These are phyloP conservation scores for Gyrodon lividus DNA, from an alignment of 768 basidiomycete genomes.

Conservation along the genomic window DNA sequence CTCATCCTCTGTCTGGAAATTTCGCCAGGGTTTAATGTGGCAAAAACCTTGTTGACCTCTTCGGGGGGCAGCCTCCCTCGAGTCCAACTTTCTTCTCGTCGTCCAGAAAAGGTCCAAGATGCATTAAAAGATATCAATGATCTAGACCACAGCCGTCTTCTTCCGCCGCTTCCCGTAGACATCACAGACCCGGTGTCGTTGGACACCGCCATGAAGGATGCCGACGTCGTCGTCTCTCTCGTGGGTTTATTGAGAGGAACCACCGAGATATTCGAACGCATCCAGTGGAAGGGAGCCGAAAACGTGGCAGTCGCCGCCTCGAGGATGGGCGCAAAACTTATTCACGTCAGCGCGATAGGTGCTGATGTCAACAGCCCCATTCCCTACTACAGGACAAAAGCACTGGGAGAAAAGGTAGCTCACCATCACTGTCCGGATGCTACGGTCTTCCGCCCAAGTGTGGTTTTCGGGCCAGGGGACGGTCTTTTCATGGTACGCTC, in stretches of 20 bases:
- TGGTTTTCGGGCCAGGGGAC: constrained; percentile 77
- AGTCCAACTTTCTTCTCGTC: constrained; percentile 61
- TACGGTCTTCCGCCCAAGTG: constrained; percentile 67
- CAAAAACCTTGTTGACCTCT: constrained; percentile 44
- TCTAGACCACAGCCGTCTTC: constrained; percentile 36
- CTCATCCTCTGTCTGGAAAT: constrained; percentile 2
- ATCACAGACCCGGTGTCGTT: constrained; percentile 51
- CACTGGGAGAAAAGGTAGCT: constrained; percentile 56
- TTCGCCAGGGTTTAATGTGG: constrained; percentile 57
- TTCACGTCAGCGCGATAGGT: constrained; percentile 76
- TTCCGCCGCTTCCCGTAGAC: constrained; percentile 48
- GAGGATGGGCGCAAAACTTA: constrained; percentile 52
- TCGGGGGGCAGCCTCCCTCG: constrained; percentile 23
- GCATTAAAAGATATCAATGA: constrained; percentile 29
- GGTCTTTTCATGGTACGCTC: constrained; percentile 66
- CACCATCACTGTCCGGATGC: constrained; percentile 45
- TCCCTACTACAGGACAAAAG: constrained; percentile 63
- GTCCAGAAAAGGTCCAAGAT: constrained; percentile 44
- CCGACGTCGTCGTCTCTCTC: constrained; percentile 61
- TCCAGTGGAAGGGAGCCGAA: constrained; percentile 65
- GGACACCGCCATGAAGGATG: constrained; percentile 48
- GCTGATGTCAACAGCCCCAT: constrained; percentile 57
- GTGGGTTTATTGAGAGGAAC: constrained; percentile 68
- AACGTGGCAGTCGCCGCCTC: constrained; percentile 60
- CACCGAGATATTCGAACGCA: constrained; percentile 51